phyloP scores from a whole-genome alignment of 1,139 yeast genomes.

The Hanseniaspora gamundiae region DNA sequence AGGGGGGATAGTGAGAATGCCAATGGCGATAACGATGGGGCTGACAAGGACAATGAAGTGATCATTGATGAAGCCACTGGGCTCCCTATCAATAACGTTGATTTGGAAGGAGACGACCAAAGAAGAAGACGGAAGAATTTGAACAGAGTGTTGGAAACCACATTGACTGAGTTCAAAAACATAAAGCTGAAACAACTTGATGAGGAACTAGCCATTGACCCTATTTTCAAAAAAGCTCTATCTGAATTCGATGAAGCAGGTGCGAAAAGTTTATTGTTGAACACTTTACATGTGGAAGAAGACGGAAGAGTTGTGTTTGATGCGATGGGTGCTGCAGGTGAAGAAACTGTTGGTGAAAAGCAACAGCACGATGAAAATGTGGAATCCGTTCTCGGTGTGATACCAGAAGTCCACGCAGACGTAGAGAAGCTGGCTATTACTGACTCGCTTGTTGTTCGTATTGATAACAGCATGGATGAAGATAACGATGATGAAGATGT shows the following conservation, averaged over 20 bases:
- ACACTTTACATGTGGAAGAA: slow-evolving; percentile 38
- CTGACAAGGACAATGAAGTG: slow-evolving; percentile 17
- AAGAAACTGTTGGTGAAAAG: slow-evolving; percentile 9
- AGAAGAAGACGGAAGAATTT: slow-evolving; percentile 17
- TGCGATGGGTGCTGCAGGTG: slow-evolving; percentile 22
- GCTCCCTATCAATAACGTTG: slow-evolving; percentile 15
- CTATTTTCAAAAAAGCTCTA: slow-evolving; percentile 75
- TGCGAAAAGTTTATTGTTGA: slow-evolving; percentile 69
- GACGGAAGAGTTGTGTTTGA: slow-evolving; percentile 30
- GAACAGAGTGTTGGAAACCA: slow-evolving; percentile 32
- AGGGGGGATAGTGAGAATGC: slow-evolving; percentile 29
- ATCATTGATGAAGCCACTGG: slow-evolving; percentile 26
- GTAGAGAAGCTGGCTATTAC: too few species aligned
- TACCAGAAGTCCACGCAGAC: slow-evolving; percentile 8
- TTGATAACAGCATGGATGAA: not conserved
- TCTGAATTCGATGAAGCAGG: slow-evolving; percentile 96
- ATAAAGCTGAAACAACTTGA: slow-evolving; percentile 62
- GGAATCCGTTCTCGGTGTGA: slow-evolving; percentile 13
- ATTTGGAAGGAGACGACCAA: slow-evolving; percentile 26
- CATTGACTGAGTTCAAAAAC: slow-evolving; percentile 44
- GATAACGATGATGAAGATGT: slow-evolving; percentile 12
- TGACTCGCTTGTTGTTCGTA: too few species aligned
- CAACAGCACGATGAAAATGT: slow-evolving; percentile 12
- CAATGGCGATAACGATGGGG: slow-evolving; percentile 12
- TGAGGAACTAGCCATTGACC: slow-evolving; percentile 72